phyloP scores from a whole-genome alignment of 306 rosid species.

The Rosa chinensis region DNA sequence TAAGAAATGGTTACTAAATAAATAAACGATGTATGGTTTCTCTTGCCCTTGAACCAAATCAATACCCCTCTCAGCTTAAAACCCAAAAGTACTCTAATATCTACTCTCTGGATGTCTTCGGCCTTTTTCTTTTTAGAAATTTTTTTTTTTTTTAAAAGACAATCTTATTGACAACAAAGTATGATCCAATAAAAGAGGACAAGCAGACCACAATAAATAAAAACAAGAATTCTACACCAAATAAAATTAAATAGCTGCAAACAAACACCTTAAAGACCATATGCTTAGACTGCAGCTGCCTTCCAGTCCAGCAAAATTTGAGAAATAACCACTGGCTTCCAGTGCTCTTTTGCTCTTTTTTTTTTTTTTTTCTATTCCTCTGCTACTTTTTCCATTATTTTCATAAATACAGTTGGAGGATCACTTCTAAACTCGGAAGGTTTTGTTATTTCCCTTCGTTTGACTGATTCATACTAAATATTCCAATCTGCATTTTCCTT shows the following conservation, averaged over 20 bases:
- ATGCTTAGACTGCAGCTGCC: neutral
- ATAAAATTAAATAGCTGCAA: neutral
- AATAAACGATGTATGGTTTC: neutral
- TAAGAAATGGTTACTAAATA: neutral
- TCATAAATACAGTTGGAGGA: neutral
- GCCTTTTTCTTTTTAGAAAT: neutral
- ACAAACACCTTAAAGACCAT: neutral
- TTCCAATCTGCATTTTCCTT: neutral
- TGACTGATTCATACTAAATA: neutral
- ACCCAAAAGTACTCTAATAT: neutral
- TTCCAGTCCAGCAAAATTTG: neutral
- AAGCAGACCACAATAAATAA: neutral
- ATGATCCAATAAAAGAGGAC: neutral
- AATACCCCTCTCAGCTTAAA: neutral
- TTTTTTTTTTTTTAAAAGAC: too few species aligned
- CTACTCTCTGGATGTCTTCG: neutral
- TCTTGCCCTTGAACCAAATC: neutral
- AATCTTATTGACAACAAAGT: neutral
- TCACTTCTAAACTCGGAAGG: neutral
- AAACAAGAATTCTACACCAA: neutral
- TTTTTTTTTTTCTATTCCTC: neutral
- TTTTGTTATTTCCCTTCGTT: neutral
- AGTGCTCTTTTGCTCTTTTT: neutral
- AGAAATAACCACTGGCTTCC: neutral
- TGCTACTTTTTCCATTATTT: neutral